Evolutionary conservation across 2,329 filamentous ascomycete genomes (phyloP).

Genomic region (Alternaria viburni): DNA sequence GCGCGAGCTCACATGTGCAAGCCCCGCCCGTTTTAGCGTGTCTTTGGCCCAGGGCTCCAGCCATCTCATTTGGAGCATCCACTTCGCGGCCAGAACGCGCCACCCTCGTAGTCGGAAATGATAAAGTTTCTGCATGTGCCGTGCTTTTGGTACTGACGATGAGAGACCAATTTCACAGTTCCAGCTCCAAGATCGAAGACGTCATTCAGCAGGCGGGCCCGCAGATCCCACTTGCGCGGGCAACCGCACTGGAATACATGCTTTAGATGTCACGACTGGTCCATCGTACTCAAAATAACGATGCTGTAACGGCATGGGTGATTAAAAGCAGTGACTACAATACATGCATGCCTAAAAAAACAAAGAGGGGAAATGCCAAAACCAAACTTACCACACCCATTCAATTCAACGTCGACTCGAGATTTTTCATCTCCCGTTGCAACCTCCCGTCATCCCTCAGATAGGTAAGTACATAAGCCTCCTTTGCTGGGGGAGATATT

Average conservation of each 20-base stretch:
- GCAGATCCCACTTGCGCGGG: neutral
- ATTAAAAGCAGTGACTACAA: neutral
- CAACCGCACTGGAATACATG: neutral
- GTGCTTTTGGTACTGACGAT: neutral
- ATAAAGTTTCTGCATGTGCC: neutral
- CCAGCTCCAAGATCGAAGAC: neutral
- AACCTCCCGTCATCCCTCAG: neutral
- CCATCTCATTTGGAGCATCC: neutral
- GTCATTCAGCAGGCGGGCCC: neutral
- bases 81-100: neutral
- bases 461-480: neutral
- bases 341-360: neutral
- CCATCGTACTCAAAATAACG: neutral
- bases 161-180: neutral
- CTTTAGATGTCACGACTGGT: neutral
- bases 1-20: neutral
- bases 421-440: neutral
- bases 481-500: neutral
- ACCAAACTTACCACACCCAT: neutral
- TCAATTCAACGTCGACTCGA: neutral
- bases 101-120: neutral
- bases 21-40: too few relatives aligned
- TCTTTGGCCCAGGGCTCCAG: neutral
- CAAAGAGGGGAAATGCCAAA: neutral
- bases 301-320: neutral